A percentile compares a stretch with the other conserved stretches of the same genome.
Evolutionary conservation across 306 rosid species (phyloP).

Genomic region (Myrica gale): DNA sequence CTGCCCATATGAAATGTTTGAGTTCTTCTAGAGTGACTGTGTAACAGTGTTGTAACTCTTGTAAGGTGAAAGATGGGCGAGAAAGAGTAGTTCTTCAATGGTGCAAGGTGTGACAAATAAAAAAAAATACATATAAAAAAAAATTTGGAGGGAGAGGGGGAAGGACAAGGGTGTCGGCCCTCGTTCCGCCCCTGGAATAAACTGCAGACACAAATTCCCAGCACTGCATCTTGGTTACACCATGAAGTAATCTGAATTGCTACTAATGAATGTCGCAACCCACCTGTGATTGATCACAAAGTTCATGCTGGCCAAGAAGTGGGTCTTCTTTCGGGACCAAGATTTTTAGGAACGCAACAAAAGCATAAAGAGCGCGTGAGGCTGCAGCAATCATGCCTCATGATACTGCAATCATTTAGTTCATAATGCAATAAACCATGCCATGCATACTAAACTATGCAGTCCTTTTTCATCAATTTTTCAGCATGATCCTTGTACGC

Average conservation of each 20-base stretch:
- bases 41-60: no score
- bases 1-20: no score
- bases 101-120: no score
- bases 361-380: background rate
- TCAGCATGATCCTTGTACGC: no score
- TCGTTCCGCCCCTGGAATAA: no score
- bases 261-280: background rate
- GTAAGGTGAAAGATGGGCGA: no score
- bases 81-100: no score
- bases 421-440: constrained; percentile 1
- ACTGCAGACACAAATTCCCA: background rate
- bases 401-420: constrained; percentile 1
- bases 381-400: background rate
- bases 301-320: constrained; percentile 4
- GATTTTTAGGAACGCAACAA: background rate
- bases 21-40: no score
- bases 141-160: no score
- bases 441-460: background rate
- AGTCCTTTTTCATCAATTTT: no score
- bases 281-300: background rate
- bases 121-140: no score
- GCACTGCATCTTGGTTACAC: background rate
- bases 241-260: background rate
- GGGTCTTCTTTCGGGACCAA: background rate
- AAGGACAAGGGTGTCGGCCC: no score